Evolutionary conservation across 306 rosid species (phyloP), one percentile per base, ranked within the genome.

Genomic region (Mimosa pudica): DNA sequence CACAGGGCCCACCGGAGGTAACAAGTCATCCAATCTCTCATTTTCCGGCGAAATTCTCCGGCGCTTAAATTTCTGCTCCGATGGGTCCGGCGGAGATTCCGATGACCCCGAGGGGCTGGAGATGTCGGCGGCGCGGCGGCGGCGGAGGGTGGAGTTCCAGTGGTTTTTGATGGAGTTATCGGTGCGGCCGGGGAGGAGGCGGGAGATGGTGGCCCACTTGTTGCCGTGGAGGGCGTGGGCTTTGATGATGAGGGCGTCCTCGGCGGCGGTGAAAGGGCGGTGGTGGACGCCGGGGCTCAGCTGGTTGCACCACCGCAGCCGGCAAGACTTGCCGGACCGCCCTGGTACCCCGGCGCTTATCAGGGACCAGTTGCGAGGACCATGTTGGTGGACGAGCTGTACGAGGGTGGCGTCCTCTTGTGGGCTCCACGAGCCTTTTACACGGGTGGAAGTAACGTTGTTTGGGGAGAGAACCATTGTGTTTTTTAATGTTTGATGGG

Each of bases 161-260:
- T 92, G 98, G 38, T 95, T 95, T 80, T 94, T 95, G 8, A 95
- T 92, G 24, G 98, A 94, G 85, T 95, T 95, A 69, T 92, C 98
- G 2, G 98, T 91, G 0, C 98, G 90, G 2, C 98, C 98, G 0
- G 95, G 98, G 9, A 95, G 80, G 63, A 91, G 87, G 33, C 98
- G 89, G 0, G 98, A 89, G n/a, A 95, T 91, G 24, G 97, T 95
- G 45, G 98, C 97, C 98, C 98, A 95, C 80, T 90, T 92, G 78
- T 95, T 95, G 0, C 98, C 98, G 68, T 95, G 96, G n/a, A 82
- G 0, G 1, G 88, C 85, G 76, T 92, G 98, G 8, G 97, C 94
- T 52, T 60, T 54, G n/a, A 86, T n/a, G 6, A 95, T 92, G 79
- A 88, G 30, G 2, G 71, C 75, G 14, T 92, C 97, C 80, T 95